Evolutionary conservation across 2,329 filamentous ascomycete genomes (phyloP).

Genomic region (Botrytis elliptica): DNA sequence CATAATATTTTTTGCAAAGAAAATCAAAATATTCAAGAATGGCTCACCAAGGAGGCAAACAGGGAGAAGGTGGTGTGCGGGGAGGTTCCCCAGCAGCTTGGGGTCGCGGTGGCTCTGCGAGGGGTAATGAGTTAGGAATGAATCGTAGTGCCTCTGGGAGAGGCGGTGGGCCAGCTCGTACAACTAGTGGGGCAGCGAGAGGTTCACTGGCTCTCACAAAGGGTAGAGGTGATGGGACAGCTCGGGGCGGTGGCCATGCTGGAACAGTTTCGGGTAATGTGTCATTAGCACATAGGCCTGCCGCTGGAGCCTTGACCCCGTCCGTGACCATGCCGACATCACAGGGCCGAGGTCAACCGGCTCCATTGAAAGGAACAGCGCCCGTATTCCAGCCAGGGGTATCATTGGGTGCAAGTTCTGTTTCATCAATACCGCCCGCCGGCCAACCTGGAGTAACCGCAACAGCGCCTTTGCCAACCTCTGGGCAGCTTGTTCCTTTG

Average conservation of each 20-base stretch:
- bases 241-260: neutral
- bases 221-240: neutral
- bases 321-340: neutral
- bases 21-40: neutral
- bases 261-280: neutral
- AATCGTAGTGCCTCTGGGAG: neutral
- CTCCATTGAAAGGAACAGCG: neutral
- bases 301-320: neutral
- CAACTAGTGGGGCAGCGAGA: neutral
- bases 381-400: neutral
- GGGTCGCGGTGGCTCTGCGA: neutral
- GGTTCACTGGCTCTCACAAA: neutral
- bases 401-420: neutral
- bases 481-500: neutral
- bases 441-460: neutral
- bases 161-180: neutral
- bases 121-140: neutral
- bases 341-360: too few species aligned
- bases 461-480: neutral
- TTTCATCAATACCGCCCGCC: neutral
- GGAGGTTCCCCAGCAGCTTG: neutral
- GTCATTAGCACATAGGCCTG: neutral
- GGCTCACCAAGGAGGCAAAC: neutral
- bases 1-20: neutral
- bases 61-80: neutral